Conservation (phyloP, 306 rosid genomes). For the Rosa persica region DNA sequence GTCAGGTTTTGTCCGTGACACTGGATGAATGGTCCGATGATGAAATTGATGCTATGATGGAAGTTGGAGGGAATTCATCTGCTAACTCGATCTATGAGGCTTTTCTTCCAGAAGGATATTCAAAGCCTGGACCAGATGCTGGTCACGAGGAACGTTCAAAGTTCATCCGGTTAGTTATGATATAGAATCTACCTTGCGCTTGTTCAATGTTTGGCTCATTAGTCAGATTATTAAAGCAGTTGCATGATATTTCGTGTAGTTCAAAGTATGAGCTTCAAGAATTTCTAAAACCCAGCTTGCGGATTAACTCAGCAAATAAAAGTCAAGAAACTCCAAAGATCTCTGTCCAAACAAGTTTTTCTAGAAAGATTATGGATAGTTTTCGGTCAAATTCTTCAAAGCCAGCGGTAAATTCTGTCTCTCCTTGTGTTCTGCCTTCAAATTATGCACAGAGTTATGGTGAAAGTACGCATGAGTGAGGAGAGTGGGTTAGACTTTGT, state of each 20-base stretch:
- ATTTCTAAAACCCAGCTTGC: constrained; percentile 93
- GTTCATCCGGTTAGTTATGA: constrained; percentile 70
- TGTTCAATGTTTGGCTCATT: constrained; percentile 15
- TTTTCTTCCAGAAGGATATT: constrained; percentile 71
- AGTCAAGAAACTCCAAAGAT: constrained; percentile 27
- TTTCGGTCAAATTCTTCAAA: constrained; percentile 51
- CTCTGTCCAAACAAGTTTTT: constrained; percentile 50
- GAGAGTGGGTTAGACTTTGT: constrained; percentile 13
- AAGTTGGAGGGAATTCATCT: constrained; percentile 93
- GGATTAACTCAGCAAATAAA: constrained; percentile 51
- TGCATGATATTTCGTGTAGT: constrained; percentile 45
- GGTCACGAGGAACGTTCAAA: constrained; percentile 64
- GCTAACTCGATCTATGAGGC: constrained; percentile 96
- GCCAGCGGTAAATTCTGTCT: constrained; percentile 50
- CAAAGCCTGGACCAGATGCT: constrained; percentile 82
- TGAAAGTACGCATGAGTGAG: not conserved
- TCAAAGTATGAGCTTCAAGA: constrained; percentile 88
- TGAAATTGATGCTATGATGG: constrained; percentile 87
- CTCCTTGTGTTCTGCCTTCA: constrained; percentile 21
- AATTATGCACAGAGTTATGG: constrained; percentile 16
- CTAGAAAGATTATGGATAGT: constrained; percentile 53
- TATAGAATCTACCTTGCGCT: constrained; percentile 9
- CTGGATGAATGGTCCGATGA: constrained; percentile 97
- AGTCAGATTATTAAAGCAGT: constrained; percentile 19
- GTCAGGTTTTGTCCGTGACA: constrained; percentile 87